phyloP scores from a whole-genome alignment of 148 eudicot species.

The Silene latifolia region DNA sequence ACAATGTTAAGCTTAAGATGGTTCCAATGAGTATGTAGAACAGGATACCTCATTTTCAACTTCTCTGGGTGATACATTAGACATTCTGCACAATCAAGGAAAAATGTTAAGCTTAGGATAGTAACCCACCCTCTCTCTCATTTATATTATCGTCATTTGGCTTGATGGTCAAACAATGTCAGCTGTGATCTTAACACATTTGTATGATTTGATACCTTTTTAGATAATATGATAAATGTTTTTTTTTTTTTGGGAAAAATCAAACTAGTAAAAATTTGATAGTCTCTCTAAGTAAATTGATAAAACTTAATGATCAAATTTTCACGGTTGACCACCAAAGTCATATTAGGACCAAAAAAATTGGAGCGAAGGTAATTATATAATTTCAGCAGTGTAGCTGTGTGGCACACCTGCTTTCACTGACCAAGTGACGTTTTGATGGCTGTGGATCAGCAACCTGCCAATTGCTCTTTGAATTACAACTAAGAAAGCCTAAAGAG shows the following conservation, averaged over 20 bases:
- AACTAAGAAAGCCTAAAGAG: slow-evolving; percentile 5
- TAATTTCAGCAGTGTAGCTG: not conserved
- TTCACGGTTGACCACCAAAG: not conserved
- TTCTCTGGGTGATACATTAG: slow-evolving; percentile 29
- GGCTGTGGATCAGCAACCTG: slow-evolving; percentile 47
- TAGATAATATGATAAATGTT: too few species aligned
- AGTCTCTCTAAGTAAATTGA: not conserved
- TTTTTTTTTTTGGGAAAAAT: too few species aligned
- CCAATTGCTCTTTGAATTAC: slow-evolving; percentile 17
- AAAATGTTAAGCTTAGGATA: not conserved
- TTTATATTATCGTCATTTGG: too few species aligned
- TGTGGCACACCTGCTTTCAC: slow-evolving; percentile 47
- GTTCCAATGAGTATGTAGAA: not conserved
- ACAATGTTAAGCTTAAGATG: not conserved
- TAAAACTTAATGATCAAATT: too few species aligned
- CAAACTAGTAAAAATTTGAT: not conserved
- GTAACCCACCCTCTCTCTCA: too few species aligned
- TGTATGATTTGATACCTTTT: not conserved
- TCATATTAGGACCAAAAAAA: not conserved
- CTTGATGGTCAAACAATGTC: too few species aligned
- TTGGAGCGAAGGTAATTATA: not conserved
- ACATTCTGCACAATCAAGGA: slow-evolving; percentile 40
- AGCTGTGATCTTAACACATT: not conserved
- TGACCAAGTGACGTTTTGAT: slow-evolving; percentile 54
- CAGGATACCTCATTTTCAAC: slow-evolving; percentile 41